Evolutionary conservation across 164 flowering plant genomes (phyloP), one percentile per base, ranked within the genome.

Genomic region (Sedum album): DNA sequence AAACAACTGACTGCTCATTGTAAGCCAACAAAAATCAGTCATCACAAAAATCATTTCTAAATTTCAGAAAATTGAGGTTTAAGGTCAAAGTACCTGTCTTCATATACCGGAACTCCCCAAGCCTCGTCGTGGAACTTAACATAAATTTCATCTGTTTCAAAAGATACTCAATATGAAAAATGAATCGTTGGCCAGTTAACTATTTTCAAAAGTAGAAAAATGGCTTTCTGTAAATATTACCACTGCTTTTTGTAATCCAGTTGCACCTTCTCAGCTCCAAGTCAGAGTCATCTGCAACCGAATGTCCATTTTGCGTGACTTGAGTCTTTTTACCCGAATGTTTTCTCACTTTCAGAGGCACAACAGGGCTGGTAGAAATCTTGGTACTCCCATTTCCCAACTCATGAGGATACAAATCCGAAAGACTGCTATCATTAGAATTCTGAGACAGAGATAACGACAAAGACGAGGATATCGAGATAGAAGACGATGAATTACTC

Each of bases 21-120:
- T 2, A 38, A 9, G n/a, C 30, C 14, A n/a, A 55, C 38, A 21
- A 55, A 23, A 6, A 31, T n/a, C 48, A 66, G 31, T 9, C 44
- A 1, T 38, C 23, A 42, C 11, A 26, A 66, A 1, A 35, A 20
- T 35, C 25, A 33, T 31, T 6, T 0, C 7, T 4, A 26, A 66
- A 66, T 23, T 66, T 41, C 9, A 10, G 6, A 42, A 38, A 14
- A 26, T 35, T 28, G 23, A 63, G 25, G 14, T 17, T 31, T 63
- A 26, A 20, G 44, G 4, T 35, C n/a, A 88, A n/a, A n/a, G 72
- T 77, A 89, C 98, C 83, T 83, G 80, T 93, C 94, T 51, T 89
- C 87, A 69, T 88, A 90, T 31, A 81, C 86, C 7, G 97, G 97
- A 67, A 93, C 93, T 62, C 98, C 98, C 97, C 97, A 93, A 55